Percentiles rank a stretch among this genome's conserved stretches.
These are phyloP conservation scores for Prunus davidiana DNA, from an alignment of 306 rosid genomes.

Conservation along the genomic window DNA sequence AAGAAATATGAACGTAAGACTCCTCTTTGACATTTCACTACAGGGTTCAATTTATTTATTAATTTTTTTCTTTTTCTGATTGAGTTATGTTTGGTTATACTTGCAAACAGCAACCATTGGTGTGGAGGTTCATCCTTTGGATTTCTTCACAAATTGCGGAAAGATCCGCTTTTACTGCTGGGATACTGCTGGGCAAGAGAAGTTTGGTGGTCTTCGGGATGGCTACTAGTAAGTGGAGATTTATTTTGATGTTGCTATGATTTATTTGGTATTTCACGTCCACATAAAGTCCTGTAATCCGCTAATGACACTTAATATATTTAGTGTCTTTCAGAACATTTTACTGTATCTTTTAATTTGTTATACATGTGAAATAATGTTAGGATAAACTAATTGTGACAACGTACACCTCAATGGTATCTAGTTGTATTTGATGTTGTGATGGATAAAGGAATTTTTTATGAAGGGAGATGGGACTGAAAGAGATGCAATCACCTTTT, in stretches of 20 bases:
- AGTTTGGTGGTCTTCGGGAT: conserved; percentile 78
- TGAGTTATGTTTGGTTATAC: not conserved
- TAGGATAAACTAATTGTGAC: too few relatives aligned
- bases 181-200: conserved; percentile 89
- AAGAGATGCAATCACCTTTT: not conserved
- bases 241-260: too few relatives aligned
- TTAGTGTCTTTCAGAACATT: not conserved
- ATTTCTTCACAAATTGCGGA: conserved; percentile 66
- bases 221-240: conserved; percentile 68
- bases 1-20: conserved; percentile 73
- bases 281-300: not conserved
- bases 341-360: not conserved
- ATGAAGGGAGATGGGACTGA: not conserved
- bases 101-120: conserved; percentile 66
- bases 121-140: conserved; percentile 80
- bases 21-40: not conserved
- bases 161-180: conserved; percentile 72
- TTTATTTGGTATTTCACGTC: not conserved
- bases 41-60: not conserved
- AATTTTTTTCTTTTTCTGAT: not conserved
- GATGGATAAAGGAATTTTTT: not conserved
- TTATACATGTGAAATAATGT: too few relatives aligned
- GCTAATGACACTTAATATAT: too few relatives aligned
- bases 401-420: too few relatives aligned
- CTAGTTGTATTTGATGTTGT: not conserved